A percentile compares a stretch with the other conserved stretches of the same genome.
Conservation (phyloP, 495 filamentous ascomycete genomes). For the Elaphomyces granulatus region DNA sequence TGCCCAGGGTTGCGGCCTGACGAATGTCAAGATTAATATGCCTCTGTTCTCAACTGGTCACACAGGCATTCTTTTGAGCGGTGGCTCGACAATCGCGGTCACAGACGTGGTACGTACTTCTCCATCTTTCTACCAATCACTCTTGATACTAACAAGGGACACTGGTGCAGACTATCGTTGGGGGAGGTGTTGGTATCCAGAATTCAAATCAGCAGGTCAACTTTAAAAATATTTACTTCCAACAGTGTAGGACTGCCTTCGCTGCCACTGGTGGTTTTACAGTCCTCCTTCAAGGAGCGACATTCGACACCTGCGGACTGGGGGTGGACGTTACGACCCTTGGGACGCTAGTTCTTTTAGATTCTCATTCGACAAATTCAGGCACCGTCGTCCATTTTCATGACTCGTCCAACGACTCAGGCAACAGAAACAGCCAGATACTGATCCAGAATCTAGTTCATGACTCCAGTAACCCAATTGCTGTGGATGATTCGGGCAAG, state of each 20-base stretch:
- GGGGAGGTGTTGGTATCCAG: constrained; percentile 34
- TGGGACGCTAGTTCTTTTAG: constrained; percentile 39
- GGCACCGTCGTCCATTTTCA: constrained; percentile 37
- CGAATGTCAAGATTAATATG: constrained; percentile 63
- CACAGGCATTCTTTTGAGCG: constrained; percentile 31
- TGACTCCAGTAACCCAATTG: constrained; percentile 17
- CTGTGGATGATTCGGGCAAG: constrained; percentile 17
- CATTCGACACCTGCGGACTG: constrained; percentile 19
- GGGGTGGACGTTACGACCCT: constrained; percentile 23
- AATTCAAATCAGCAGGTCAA: constrained; percentile 39
- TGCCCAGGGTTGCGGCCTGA: constrained; percentile 53
- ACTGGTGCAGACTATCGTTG: constrained; percentile 27
- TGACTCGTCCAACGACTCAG: constrained; percentile 24
- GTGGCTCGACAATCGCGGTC: constrained; percentile 32
- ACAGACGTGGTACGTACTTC: constrained; percentile 31
- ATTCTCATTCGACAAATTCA: constrained; percentile 28
- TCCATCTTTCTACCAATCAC: neutral
- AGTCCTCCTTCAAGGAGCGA: constrained; percentile 24
- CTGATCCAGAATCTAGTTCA: constrained; percentile 24
- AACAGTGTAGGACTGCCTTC: constrained; percentile 24
- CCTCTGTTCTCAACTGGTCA: constrained; percentile 36
- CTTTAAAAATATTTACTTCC: constrained; percentile 34
- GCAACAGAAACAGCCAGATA: constrained; percentile 21
- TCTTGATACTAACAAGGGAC: constrained; percentile 3
- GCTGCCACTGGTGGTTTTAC: constrained; percentile 26